Evolutionary conservation across 2,329 filamentous ascomycete species (phyloP).

Genomic region (Zalaria sp.): DNA sequence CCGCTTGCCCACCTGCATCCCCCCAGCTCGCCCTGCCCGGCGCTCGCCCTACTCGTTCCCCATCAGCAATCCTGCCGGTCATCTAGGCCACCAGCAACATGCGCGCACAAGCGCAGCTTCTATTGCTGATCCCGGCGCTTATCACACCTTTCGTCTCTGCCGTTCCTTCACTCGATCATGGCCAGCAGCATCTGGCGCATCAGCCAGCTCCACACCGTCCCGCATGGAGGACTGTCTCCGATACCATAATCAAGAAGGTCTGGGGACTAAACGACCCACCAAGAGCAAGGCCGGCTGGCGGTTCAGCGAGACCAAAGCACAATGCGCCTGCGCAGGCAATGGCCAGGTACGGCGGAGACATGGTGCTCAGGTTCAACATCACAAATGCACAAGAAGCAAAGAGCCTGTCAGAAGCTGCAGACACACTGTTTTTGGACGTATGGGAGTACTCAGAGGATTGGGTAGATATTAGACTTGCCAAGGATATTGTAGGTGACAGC

Average conservation of each 20-base stretch:
- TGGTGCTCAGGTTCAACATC: constrained; percentile 83
- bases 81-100: background rate
- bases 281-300: background rate
- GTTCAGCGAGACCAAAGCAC: background rate
- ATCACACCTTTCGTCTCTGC: constrained; percentile 1
- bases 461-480: constrained; percentile 70
- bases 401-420: constrained; percentile 57
- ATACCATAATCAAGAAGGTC: constrained; percentile 7
- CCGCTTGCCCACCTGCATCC: too few relatives aligned
- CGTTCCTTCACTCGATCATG: constrained; percentile 3
- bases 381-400: constrained; percentile 52
- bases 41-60: too few relatives aligned
- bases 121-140: constrained; percentile 1
- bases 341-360: constrained; percentile 54
- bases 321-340: constrained; percentile 1
- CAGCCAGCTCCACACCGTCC: constrained; percentile 2
- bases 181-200: constrained; percentile 2
- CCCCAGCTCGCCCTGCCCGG: too few relatives aligned
- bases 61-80: too few relatives aligned
- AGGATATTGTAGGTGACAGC: constrained; percentile 46
- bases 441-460: constrained; percentile 75
- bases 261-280: constrained; percentile 3
- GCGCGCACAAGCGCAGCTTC: constrained; percentile 1
- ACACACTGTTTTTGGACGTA: constrained; percentile 70
- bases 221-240: constrained; percentile 7